A percentile compares a stretch with the other conserved stretches of the same genome.
Evolutionary conservation across 345 rosid genomes (phyloP).

Genomic region (Corymbia maculata): DNA sequence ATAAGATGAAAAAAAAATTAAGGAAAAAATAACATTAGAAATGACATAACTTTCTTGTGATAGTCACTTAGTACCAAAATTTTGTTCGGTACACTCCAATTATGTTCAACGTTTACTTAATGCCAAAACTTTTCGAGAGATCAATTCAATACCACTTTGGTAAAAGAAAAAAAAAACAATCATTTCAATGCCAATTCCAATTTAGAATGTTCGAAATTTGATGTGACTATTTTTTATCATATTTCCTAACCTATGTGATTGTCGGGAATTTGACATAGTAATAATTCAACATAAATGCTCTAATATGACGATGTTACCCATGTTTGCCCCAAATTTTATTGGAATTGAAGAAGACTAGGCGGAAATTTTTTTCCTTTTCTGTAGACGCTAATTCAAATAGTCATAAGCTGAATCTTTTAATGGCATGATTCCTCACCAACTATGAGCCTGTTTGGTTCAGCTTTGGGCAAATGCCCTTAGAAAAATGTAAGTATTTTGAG

Average conservation of each 20-base stretch:
- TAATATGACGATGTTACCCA: neutral
- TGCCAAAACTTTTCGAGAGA: neutral
- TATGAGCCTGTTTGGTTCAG: no score
- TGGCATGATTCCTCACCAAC: neutral
- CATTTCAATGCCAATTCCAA: neutral
- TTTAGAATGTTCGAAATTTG: neutral
- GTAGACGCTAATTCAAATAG: neutral
- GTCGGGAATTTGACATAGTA: no score
- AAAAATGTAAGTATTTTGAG: no score
- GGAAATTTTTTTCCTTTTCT: neutral
- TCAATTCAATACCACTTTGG: accelerated
- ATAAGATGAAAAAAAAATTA: no score
- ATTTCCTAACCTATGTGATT: neutral
- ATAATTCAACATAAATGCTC: no score
- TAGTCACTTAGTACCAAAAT: neutral
- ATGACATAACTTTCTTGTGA: neutral
- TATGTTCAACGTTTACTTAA: neutral
- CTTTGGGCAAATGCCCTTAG: no score
- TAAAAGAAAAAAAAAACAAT: neutral
- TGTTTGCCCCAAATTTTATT: neutral
- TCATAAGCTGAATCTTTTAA: neutral
- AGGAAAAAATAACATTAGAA: neutral
- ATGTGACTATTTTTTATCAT: neutral
- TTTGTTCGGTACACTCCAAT: neutral
- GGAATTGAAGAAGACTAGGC: neutral